Conservation (phyloP, 2,329 filamentous ascomycete species). For the Neopestalotiopsis rosae region DNA sequence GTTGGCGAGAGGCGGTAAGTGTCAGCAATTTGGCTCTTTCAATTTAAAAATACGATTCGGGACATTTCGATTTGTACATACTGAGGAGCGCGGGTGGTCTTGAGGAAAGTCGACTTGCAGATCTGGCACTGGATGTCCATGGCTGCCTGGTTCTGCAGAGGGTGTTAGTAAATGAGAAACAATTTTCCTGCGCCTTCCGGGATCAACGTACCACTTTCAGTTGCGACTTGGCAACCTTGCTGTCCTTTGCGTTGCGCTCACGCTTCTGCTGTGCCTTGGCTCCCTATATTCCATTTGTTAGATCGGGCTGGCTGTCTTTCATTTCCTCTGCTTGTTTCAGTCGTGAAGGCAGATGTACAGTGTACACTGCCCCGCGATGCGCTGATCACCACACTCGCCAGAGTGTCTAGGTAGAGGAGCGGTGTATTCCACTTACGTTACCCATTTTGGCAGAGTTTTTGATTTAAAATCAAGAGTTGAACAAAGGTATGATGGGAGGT, state of each 20-base stretch:
- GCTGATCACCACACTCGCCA: neutral
- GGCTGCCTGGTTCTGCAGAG: conserved; percentile 69
- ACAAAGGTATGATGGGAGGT: neutral
- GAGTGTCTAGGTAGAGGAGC: neutral
- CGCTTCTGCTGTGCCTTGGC: conserved; percentile 75
- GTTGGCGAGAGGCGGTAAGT: conserved; percentile 32
- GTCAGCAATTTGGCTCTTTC: neutral
- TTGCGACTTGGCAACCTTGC: conserved; percentile 68
- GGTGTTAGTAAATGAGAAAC: neutral
- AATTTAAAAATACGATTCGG: neutral
- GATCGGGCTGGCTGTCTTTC: neutral
- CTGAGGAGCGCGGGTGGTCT: conserved; percentile 76
- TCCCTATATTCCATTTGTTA: conserved; percentile 47
- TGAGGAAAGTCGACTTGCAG: conserved; percentile 81
- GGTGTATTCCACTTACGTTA: conserved; percentile 27
- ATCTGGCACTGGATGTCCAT: conserved; percentile 78
- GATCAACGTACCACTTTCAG: conserved; percentile 64
- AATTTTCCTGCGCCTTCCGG: too few species aligned
- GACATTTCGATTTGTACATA: conserved; percentile 44
- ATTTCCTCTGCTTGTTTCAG: neutral
- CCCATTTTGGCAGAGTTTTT: conserved; percentile 27
- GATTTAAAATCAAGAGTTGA: neutral
- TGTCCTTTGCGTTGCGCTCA: conserved; percentile 71
- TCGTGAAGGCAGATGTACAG: neutral
- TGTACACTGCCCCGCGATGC: neutral